A percentile compares a stretch with the other conserved stretches of the same genome.
phyloP scores from a whole-genome alignment of 192 early-diverging fungal species.

The Coemansia sp. region DNA sequence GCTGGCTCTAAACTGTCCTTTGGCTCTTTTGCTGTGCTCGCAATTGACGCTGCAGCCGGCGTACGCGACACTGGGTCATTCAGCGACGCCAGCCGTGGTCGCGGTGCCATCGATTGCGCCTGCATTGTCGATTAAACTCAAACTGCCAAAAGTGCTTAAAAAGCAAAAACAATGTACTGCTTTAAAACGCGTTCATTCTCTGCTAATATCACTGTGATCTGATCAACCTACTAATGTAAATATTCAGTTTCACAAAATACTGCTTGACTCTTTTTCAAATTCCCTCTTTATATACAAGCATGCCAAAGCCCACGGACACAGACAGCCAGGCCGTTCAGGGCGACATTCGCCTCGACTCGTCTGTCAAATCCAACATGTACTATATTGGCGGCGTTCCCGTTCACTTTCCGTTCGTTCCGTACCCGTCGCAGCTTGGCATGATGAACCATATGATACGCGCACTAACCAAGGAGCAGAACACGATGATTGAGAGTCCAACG shows the following conservation, averaged over 20 bases:
- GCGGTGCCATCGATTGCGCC: slow-evolving; percentile 10
- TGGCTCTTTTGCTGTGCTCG: slow-evolving; percentile 3
- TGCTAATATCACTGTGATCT: too few species aligned
- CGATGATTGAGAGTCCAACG: slow-evolving; percentile 71
- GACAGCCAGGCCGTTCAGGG: background rate
- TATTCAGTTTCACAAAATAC: too few species aligned
- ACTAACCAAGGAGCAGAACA: slow-evolving; percentile 57
- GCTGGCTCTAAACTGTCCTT: slow-evolving; percentile 9
- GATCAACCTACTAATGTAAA: too few species aligned
- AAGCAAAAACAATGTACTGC: too few species aligned
- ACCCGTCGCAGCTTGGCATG: slow-evolving; percentile 64
- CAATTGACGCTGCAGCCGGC: slow-evolving; percentile 3
- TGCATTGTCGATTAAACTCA: background rate
- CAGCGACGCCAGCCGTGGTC: slow-evolving; percentile 30
- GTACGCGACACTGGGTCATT: slow-evolving; percentile 15
- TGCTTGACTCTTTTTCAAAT: too few species aligned
- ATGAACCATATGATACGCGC: slow-evolving; percentile 66
- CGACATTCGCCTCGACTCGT: slow-evolving; percentile 9
- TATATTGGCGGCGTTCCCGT: slow-evolving; percentile 58
- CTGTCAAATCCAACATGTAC: slow-evolving; percentile 10
- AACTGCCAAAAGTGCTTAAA: background rate
- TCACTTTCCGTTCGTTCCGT: slow-evolving; percentile 67
- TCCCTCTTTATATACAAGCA: too few species aligned
- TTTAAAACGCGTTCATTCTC: too few species aligned
- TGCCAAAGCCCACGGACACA: too few species aligned